Evolutionary conservation across 192 early-diverging fungal species (phyloP).

Genomic region (Irineochytrium annulatum): DNA sequence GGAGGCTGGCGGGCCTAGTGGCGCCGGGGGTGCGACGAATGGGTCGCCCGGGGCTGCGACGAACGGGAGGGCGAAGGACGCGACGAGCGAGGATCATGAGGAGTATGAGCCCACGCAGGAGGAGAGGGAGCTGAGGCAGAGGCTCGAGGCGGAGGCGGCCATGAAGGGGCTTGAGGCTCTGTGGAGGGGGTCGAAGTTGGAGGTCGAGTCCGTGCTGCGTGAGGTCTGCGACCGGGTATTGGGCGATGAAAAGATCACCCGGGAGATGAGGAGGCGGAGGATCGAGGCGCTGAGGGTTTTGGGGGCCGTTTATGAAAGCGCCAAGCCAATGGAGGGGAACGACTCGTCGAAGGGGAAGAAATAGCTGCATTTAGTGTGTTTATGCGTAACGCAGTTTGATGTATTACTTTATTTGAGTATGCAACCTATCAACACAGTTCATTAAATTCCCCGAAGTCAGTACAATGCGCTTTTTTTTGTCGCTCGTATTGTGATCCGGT

Average conservation of each 20-base stretch:
- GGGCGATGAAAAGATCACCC: conserved; percentile 58
- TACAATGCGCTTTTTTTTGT: too few relatives aligned
- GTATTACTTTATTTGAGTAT: too few relatives aligned
- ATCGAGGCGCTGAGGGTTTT: conserved; percentile 79
- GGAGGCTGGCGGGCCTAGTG: not conserved
- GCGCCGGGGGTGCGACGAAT: not conserved
- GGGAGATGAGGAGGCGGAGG: conserved; percentile 58
- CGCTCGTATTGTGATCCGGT: too few relatives aligned
- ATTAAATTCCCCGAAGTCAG: too few relatives aligned
- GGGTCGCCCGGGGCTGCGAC: conserved; percentile 1
- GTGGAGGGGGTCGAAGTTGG: conserved; percentile 91
- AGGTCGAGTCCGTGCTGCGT: conserved; percentile 87
- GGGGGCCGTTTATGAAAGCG: conserved; percentile 73
- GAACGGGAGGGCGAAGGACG: not conserved
- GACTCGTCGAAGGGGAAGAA: not conserved
- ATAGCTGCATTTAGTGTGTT: too few relatives aligned
- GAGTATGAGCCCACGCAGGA: conserved; percentile 32
- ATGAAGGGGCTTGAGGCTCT: conserved; percentile 74
- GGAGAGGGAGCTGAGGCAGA: conserved; percentile 34
- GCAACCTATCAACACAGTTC: too few relatives aligned
- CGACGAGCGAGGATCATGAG: conserved; percentile 12
- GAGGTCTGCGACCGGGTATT: conserved; percentile 88
- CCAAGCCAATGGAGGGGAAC: conserved; percentile 4
- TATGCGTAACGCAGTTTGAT: too few relatives aligned
- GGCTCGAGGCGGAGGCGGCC: conserved; percentile 53